Percentiles rank a stretch among this genome's conserved stretches.
These are phyloP conservation scores for Carpinus fangiana DNA, from an alignment of 306 rosid species.

Conservation along the genomic window DNA sequence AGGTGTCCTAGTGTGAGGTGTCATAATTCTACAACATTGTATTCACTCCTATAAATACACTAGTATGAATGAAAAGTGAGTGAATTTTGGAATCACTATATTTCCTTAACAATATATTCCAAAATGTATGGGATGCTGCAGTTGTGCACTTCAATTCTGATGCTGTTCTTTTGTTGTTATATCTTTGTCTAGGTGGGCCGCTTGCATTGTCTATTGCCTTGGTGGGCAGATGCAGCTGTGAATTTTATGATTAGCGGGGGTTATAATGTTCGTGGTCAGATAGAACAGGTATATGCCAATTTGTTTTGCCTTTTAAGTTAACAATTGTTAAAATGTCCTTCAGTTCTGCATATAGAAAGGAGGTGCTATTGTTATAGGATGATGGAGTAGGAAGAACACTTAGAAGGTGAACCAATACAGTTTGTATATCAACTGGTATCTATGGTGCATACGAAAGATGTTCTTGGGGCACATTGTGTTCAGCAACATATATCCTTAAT, in stretches of 20 bases:
- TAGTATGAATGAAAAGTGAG: too few relatives aligned
- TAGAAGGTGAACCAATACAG: neutral
- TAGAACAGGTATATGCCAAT: conserved; percentile 52
- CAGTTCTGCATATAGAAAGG: conserved; percentile 11
- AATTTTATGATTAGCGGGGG: conserved; percentile 88
- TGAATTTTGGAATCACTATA: too few relatives aligned
- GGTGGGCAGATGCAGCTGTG: conserved; percentile 89
- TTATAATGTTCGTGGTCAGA: conserved; percentile 59
- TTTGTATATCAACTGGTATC: neutral
- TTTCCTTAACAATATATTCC: too few relatives aligned
- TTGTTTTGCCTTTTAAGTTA: neutral
- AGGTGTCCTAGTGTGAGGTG: too few relatives aligned
- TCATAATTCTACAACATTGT: too few relatives aligned
- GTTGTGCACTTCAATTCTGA: conserved; percentile 18
- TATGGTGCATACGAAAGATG: neutral
- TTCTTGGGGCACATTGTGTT: neutral
- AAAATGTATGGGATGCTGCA: conserved; percentile 12
- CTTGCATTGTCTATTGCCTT: conserved; percentile 80
- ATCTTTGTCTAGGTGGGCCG: conserved; percentile 59
- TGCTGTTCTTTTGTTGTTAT: conserved; percentile 19
- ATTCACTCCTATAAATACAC: too few relatives aligned
- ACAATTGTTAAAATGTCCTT: neutral
- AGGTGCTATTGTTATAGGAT: neutral
- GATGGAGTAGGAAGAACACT: neutral
- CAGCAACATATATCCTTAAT: neutral